These are phyloP conservation scores for Ceratopteris richardii DNA, from an alignment of 75 land plant species.

Conservation along the genomic window DNA sequence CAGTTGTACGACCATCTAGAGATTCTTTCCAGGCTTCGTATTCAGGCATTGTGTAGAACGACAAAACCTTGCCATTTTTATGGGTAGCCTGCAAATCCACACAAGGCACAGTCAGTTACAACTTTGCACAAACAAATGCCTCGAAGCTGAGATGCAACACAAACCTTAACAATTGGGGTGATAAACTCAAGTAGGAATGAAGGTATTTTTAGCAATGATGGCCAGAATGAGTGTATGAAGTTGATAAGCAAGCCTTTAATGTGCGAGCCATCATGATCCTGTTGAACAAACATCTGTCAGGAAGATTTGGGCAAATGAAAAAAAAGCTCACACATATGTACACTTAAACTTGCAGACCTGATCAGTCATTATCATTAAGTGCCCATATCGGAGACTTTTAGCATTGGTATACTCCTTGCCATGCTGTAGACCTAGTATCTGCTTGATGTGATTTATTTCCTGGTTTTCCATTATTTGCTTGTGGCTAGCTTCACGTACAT, in stretches of 20 bases:
- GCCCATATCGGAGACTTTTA: conserved; percentile 88
- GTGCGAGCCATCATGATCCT: conserved; percentile 99
- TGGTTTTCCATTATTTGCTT: conserved; percentile 77
- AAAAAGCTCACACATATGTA: not conserved
- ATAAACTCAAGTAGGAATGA: conserved; percentile 90
- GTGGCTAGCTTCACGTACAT: conserved; percentile 84
- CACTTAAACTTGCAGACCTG: conserved; percentile 43
- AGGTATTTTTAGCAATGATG: conserved; percentile 80
- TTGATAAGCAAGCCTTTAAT: conserved; percentile 93
- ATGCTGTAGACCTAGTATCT: conserved; percentile 90
- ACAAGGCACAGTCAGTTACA: not conserved
- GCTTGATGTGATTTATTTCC: conserved; percentile 76
- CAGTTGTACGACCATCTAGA: conserved; percentile 51
- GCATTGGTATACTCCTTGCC: conserved; percentile 62
- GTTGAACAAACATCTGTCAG: not conserved
- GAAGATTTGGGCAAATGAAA: not conserved
- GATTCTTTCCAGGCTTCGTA: conserved; percentile 92
- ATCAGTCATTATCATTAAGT: conserved; percentile 98
- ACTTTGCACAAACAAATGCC: not conserved
- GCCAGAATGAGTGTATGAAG: conserved; percentile 97
- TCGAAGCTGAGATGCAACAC: not conserved
- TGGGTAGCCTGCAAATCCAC: conserved; percentile 69
- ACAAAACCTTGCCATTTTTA: conserved; percentile 41
- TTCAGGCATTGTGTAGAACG: conserved; percentile 93
- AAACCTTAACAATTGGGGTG: conserved; percentile 97